These are phyloP conservation scores for Neopestalotiopsis clavispora DNA, from an alignment of 2,329 filamentous ascomycete genomes.

Conservation along the genomic window DNA sequence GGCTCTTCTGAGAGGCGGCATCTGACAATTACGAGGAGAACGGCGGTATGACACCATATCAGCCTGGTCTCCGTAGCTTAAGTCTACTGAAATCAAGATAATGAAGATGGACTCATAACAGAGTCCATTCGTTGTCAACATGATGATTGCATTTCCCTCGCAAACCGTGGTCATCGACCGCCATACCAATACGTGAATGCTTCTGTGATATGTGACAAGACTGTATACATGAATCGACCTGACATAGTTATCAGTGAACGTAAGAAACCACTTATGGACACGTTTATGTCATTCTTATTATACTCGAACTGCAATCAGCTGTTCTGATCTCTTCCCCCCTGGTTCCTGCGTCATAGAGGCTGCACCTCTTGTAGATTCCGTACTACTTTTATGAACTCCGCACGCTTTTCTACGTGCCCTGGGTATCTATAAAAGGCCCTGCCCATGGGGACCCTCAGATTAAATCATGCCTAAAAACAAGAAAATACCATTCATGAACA, in stretches of 20 bases:
- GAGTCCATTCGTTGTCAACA: conserved; percentile 23
- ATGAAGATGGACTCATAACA: conserved; percentile 22
- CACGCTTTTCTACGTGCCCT: too few relatives aligned
- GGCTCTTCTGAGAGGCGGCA: conserved; percentile 53
- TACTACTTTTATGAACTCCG: too few relatives aligned
- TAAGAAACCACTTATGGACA: background rate
- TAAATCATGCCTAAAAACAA: too few relatives aligned
- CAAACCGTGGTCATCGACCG: background rate
- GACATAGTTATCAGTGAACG: background rate
- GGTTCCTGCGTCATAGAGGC: too few relatives aligned
- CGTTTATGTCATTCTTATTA: too few relatives aligned
- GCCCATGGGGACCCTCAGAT: too few relatives aligned
- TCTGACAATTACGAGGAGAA: conserved; percentile 76
- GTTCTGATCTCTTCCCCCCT: too few relatives aligned
- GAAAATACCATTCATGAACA: background rate
- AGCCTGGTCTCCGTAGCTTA: conserved; percentile 24
- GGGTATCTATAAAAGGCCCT: too few relatives aligned
- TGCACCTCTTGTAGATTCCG: too few relatives aligned
- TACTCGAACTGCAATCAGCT: too few relatives aligned
- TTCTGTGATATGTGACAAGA: background rate
- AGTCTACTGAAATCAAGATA: conserved; percentile 24
- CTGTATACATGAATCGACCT: background rate
- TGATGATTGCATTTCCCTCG: conserved; percentile 18
- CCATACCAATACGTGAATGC: background rate
- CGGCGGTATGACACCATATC: conserved; percentile 48